A percentile compares a stretch with the other conserved stretches of the same genome.
Conservation (phyloP, 192 early-diverging fungal genomes). For the Thoreauomyces humboldtii region DNA sequence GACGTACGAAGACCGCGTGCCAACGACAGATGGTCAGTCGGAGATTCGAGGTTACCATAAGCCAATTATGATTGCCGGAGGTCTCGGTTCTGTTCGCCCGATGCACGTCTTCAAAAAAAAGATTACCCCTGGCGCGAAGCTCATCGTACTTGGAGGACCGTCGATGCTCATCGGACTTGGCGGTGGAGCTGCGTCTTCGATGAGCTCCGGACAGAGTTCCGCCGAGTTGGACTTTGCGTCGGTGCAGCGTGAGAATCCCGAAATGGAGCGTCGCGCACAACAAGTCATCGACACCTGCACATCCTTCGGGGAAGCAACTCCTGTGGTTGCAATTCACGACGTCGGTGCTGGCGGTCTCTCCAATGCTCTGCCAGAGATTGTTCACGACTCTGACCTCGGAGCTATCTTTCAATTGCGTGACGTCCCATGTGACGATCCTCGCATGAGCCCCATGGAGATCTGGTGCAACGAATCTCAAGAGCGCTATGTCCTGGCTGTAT, state of each 20-base stretch:
- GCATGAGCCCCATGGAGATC: slow-evolving; percentile 99
- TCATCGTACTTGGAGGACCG: slow-evolving; percentile 94
- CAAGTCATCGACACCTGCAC: slow-evolving; percentile 96
- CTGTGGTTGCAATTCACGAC: slow-evolving; percentile 94
- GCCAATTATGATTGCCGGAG: slow-evolving; percentile 99
- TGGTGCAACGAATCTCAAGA: slow-evolving; percentile 99
- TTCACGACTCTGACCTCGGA: slow-evolving; percentile 91
- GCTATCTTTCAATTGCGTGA: slow-evolving; percentile 88
- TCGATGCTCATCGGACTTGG: slow-evolving; percentile 98
- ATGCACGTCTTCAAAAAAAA: slow-evolving; percentile 85
- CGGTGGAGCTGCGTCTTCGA: slow-evolving; percentile 97
- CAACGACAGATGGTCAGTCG: slow-evolving; percentile 48
- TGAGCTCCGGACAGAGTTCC: slow-evolving; percentile 81
- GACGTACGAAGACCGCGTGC: slow-evolving; percentile 63
- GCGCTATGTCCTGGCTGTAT: slow-evolving; percentile 94
- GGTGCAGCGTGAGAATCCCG: slow-evolving; percentile 98
- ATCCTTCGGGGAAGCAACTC: slow-evolving; percentile 70
- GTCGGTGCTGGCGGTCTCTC: slow-evolving; percentile 98
- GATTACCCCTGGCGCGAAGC: slow-evolving; percentile 71
- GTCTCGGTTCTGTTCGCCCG: slow-evolving; percentile 88
- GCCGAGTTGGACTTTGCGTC: slow-evolving; percentile 95
- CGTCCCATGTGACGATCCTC: slow-evolving; percentile 84
- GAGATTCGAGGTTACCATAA: slow-evolving; percentile 98
- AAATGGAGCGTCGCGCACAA: slow-evolving; percentile 98
- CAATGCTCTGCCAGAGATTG: slow-evolving; percentile 97